phyloP scores from a whole-genome alignment of 768 basidiomycete species.

The Psilocybe cubensis region DNA sequence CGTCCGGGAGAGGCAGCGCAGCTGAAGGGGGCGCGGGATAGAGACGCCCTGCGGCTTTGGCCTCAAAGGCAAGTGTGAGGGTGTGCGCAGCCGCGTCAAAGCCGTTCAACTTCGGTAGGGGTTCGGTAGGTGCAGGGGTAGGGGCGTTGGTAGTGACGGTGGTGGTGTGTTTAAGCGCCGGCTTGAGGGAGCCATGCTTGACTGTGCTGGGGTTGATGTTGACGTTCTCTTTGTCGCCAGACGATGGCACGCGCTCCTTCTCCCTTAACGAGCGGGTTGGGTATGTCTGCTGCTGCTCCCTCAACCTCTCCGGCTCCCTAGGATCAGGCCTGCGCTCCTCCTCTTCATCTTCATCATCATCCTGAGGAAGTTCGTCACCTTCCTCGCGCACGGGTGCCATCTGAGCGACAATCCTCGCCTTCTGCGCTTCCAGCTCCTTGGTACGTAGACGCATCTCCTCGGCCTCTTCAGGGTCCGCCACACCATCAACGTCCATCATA shows the following conservation, averaged over 20 bases:
- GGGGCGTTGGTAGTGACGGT: neutral
- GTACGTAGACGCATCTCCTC: constrained; percentile 44
- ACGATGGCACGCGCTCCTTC: neutral
- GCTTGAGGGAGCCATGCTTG: constrained; percentile 3
- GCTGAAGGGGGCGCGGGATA: constrained; percentile 65
- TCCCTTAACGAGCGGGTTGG: neutral
- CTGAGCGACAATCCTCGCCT: constrained; percentile 92
- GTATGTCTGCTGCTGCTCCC: constrained; percentile 16
- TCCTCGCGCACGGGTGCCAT: constrained; percentile 74
- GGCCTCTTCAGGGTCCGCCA: constrained; percentile 40
- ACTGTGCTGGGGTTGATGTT: neutral
- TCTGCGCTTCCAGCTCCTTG: constrained; percentile 89
- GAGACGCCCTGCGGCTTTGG: constrained; percentile 61
- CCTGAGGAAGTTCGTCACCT: constrained; percentile 36
- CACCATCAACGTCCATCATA: constrained; percentile 31
- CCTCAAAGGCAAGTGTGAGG: constrained; percentile 65
- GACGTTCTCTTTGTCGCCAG: constrained; percentile 24
- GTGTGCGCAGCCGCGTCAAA: constrained; percentile 68
- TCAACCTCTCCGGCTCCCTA: constrained; percentile 25
- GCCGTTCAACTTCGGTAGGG: constrained; percentile 44
- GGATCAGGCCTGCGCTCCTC: constrained; percentile 21
- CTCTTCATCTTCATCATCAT: constrained; percentile 35
- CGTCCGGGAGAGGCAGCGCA: constrained; percentile 50
- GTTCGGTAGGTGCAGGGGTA: constrained; percentile 1
- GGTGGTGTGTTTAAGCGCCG: neutral